A percentile compares a stretch with the other conserved stretches of the same genome.
Conservation (phyloP, 2,329 filamentous ascomycete species). For the Trichoderma semiorbis region DNA sequence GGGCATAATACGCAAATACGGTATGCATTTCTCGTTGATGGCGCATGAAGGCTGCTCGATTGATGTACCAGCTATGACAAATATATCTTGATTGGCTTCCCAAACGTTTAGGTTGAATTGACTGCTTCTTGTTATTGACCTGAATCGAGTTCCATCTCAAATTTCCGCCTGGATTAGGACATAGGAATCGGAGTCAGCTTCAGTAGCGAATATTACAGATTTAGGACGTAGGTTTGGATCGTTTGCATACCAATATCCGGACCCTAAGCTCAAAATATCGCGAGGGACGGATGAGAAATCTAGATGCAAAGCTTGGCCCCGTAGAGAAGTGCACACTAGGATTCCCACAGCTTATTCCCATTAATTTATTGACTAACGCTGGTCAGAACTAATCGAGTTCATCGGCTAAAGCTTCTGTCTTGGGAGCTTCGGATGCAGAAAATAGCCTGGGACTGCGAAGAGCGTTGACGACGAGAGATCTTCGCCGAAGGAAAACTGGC, state of each 20-base stretch:
- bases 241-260: no score
- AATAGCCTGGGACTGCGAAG: constrained; percentile 24
- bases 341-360: constrained; percentile 10
- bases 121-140: background rate
- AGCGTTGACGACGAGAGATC: constrained; percentile 24
- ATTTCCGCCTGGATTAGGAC: background rate
- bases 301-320: background rate
- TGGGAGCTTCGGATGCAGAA: background rate
- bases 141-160: background rate
- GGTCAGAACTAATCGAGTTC: background rate
- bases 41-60: no score
- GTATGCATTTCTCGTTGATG: no score
- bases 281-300: background rate
- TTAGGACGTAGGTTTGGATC: background rate
- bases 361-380: background rate
- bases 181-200: background rate
- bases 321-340: background rate
- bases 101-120: no score
- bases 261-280: background rate
- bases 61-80: no score
- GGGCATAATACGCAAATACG: no score
- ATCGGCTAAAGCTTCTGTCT: background rate
- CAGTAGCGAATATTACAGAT: background rate
- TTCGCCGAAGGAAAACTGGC: background rate
- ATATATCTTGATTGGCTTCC: no score